A percentile compares a stretch with the other conserved stretches of the same genome.
These are phyloP conservation scores for Alloascoidea africana DNA, from an alignment of 805 yeast genomes.

Conservation along the genomic window DNA sequence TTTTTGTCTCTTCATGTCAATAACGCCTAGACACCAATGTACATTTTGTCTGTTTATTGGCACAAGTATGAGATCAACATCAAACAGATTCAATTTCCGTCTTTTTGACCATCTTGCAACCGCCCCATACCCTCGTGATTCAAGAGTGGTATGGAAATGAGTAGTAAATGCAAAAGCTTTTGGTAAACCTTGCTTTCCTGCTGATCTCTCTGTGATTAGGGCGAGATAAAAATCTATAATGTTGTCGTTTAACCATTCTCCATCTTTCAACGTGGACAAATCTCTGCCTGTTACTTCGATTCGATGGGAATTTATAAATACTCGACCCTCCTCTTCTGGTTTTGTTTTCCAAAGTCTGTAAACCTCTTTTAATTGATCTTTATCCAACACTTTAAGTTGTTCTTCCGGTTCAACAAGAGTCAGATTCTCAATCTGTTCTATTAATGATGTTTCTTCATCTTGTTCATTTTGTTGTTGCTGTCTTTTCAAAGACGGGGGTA, in stretches of 20 bases:
- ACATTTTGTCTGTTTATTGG: conserved; percentile 77
- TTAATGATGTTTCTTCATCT: too few species aligned
- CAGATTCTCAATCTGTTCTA: too few species aligned
- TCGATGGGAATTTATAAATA: conserved; percentile 8
- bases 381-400: neutral
- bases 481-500: too few species aligned
- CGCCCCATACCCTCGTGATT: conserved; percentile 58
- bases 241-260: conserved; percentile 82
- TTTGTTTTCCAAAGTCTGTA: neutral
- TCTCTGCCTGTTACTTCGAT: conserved; percentile 58
- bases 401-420: too few species aligned
- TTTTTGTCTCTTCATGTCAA: conserved; percentile 43
- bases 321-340: too few species aligned
- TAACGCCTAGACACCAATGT: conserved; percentile 86
- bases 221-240: conserved; percentile 72
- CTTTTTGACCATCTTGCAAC: conserved; percentile 78
- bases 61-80: conserved; percentile 50
- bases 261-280: conserved; percentile 50
- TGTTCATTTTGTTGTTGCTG: too few species aligned
- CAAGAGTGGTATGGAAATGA: conserved; percentile 67
- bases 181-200: conserved; percentile 17
- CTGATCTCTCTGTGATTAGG: conserved; percentile 30
- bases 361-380: neutral
- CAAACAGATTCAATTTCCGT: conserved; percentile 48
- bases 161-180: conserved; percentile 66